Conservation (phyloP, 2,329 filamentous ascomycete genomes). For the Colletotrichum cuscutae region DNA sequence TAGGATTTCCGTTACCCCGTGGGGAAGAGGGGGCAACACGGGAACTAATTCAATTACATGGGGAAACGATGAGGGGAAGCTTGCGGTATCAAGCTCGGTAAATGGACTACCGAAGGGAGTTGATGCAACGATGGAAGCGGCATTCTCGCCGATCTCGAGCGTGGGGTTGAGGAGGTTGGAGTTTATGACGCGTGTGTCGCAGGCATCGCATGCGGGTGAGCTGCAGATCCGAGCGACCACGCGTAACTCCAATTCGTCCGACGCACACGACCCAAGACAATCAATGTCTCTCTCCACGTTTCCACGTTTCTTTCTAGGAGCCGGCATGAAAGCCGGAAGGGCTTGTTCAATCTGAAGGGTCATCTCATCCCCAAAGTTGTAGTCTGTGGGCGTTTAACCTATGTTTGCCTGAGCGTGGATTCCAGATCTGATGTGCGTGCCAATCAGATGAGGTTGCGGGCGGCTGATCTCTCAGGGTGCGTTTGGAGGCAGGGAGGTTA, state of each 20-base stretch:
- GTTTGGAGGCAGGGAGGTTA: not conserved
- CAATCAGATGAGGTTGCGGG: not conserved
- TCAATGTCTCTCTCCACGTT: not conserved
- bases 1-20: slow-evolving; percentile 6
- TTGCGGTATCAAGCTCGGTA: slow-evolving; percentile 16
- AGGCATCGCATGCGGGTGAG: slow-evolving; percentile 5
- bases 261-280: not conserved
- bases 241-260: not conserved
- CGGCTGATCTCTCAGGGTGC: not conserved
- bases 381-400: too few species aligned
- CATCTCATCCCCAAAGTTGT: not conserved
- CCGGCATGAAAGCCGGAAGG: slow-evolving; percentile 1
- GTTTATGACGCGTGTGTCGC: not conserved
- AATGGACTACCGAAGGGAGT: slow-evolving; percentile 11
- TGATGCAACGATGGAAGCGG: not conserved
- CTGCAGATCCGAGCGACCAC: not conserved
- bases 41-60: not conserved
- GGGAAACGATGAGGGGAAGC: slow-evolving; percentile 11
- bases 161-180: not conserved
- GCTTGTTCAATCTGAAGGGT: not conserved
- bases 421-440: not conserved
- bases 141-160: slow-evolving; percentile 5
- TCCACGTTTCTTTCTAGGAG: not conserved
- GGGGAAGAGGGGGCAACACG: slow-evolving; percentile 3
- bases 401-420: not conserved